These are phyloP conservation scores for Botryotinia narcissicola DNA, from an alignment of 2,329 filamentous ascomycete genomes.

Conservation along the genomic window DNA sequence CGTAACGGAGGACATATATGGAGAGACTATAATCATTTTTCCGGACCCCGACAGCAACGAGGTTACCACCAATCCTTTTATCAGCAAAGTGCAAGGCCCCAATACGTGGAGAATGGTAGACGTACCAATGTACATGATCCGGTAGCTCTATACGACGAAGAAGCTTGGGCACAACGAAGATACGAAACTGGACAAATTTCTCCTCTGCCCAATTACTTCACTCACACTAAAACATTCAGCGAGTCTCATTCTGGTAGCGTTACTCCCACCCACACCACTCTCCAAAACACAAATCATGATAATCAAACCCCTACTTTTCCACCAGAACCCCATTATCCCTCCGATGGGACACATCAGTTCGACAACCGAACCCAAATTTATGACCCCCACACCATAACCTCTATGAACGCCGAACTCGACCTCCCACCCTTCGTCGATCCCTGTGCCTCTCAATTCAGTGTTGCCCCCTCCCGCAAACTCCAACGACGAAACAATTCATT, in stretches of 20 bases:
- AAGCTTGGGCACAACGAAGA: not conserved
- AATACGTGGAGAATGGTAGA: not conserved
- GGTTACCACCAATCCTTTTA: accelerated
- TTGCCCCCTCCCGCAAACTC: not conserved
- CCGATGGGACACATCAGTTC: not conserved
- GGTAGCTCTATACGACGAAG: not conserved
- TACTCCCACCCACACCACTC: accelerated
- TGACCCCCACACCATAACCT: not conserved
- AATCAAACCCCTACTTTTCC: accelerated
- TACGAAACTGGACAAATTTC: not conserved
- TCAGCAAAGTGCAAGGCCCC: not conserved
- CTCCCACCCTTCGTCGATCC: not conserved
- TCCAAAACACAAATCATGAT: not conserved
- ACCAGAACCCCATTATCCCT: no score
- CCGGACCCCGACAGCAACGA: not conserved
- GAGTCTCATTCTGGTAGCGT: not conserved
- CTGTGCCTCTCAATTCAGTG: not conserved
- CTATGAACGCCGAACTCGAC: not conserved
- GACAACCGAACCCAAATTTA: accelerated
- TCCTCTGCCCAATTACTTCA: not conserved
- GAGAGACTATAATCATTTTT: not conserved
- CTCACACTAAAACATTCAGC: no score
- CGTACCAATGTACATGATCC: not conserved
- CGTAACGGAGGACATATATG: not conserved
- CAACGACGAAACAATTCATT: not conserved